phyloP scores from a whole-genome alignment of 192 early-diverging fungal genomes.

The Entophlyctis luteolus region DNA sequence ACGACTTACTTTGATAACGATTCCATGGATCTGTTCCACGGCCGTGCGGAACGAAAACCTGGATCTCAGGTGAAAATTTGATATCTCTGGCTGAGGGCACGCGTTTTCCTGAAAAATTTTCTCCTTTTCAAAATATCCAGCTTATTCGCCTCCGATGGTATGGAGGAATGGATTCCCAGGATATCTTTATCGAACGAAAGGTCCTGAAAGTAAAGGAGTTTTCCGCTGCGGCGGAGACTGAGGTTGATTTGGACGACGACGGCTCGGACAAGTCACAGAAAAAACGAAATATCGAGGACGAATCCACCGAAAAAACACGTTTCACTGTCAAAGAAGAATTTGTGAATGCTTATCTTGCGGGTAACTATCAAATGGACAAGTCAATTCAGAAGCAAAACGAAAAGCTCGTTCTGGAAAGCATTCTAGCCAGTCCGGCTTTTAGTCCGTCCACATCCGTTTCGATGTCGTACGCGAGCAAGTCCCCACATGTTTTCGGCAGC shows the following conservation, averaged over 20 bases:
- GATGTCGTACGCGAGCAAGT: not conserved
- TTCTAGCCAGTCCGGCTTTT: not conserved
- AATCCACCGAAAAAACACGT: conserved; percentile 75
- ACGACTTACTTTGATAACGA: conserved; percentile 93
- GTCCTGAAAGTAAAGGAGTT: conserved; percentile 21
- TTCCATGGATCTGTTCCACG: conserved; percentile 80
- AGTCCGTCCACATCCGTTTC: not conserved
- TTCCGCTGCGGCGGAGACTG: not conserved
- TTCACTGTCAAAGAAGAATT: conserved; percentile 93
- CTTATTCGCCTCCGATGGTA: conserved; percentile 90
- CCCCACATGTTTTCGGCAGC: not conserved
- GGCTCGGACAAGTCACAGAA: conserved; percentile 18
- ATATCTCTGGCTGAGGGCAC: not conserved
- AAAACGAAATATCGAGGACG: conserved; percentile 3
- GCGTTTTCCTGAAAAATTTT: not conserved
- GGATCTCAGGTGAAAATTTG: conserved; percentile 68
- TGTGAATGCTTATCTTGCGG: conserved; percentile 80
- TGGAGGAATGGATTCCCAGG: conserved; percentile 75
- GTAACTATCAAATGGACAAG: conserved; percentile 69
- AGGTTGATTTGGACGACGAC: conserved; percentile 3
- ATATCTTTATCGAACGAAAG: conserved; percentile 97
- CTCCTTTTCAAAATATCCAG: conserved; percentile 2
- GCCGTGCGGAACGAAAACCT: conserved; percentile 79
- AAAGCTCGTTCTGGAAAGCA: conserved; percentile 21
- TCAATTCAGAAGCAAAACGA: conserved; percentile 59